Conservation (phyloP, 1,284 basidiomycete genomes). For the Heterobasidion occidentale region DNA sequence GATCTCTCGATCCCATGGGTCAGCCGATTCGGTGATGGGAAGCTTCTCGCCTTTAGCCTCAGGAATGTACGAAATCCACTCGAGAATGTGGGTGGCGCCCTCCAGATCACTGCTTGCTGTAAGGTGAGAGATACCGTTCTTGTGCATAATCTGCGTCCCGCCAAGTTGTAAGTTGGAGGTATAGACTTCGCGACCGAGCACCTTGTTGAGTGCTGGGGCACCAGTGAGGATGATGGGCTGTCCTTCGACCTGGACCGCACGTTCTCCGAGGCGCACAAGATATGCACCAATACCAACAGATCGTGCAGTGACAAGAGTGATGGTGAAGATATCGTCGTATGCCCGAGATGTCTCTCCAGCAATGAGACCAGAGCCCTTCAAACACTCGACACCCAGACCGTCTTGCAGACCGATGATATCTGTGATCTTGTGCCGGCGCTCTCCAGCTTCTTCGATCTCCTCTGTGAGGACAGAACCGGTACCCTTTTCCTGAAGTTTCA, state of each 20-base stretch:
- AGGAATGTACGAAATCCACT: conserved; percentile 95
- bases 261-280: conserved; percentile 95
- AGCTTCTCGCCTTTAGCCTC: conserved; percentile 71
- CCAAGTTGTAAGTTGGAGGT: conserved; percentile 98
- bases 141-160: conserved; percentile 99
- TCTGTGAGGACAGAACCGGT: conserved; percentile 74
- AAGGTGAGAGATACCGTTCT: conserved; percentile 97
- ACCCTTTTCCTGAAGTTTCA: conserved; percentile 80
- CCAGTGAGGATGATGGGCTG: conserved; percentile 99
- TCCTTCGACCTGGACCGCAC: conserved; percentile 97
- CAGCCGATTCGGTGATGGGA: conserved; percentile 65
- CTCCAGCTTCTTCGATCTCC: conserved; percentile 82
- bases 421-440: conserved; percentile 88
- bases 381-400: conserved; percentile 96
- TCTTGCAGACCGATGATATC: conserved; percentile 96
- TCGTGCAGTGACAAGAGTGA: conserved; percentile 96
- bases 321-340: conserved; percentile 99
- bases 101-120: conserved; percentile 93
- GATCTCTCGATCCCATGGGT: conserved; percentile 92
- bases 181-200: conserved; percentile 97
- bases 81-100: conserved; percentile 86
- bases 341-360: conserved; percentile 98
- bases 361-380: conserved; percentile 95
- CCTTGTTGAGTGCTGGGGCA: conserved; percentile 96
- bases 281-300: conserved; percentile 99